phyloP scores from a whole-genome alignment of 306 rosid genomes.

The Pterocarpus santalinus region DNA sequence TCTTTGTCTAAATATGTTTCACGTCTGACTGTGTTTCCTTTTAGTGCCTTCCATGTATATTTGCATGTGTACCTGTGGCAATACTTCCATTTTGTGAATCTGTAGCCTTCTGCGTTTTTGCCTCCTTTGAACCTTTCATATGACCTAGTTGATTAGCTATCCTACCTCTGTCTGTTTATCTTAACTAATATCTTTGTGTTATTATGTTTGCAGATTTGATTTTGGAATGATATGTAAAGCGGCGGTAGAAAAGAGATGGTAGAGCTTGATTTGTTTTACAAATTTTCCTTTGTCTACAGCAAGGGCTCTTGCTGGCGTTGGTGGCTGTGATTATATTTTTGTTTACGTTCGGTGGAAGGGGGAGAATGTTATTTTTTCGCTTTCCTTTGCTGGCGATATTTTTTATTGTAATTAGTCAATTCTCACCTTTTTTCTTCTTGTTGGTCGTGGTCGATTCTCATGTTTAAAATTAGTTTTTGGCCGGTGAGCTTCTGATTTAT shows the following conservation, averaged over 20 bases:
- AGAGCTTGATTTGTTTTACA: background rate
- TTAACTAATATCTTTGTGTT: constrained; percentile 31
- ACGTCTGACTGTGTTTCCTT: background rate
- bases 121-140: constrained; percentile 18
- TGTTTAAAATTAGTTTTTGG: constrained; percentile 40
- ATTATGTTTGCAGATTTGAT: constrained; percentile 56
- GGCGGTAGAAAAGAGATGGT: constrained; percentile 40
- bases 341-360: constrained; percentile 44
- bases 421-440: background rate
- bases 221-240: constrained; percentile 38
- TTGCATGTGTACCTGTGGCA: constrained; percentile 1
- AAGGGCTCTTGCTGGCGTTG: constrained; percentile 38
- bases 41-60: constrained; percentile 1
- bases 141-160: constrained; percentile 16
- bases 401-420: constrained; percentile 62
- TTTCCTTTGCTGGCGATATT: constrained; percentile 44
- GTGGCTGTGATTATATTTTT: constrained; percentile 49
- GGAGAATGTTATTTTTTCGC: constrained; percentile 19
- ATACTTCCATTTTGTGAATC: constrained; percentile 9
- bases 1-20: too few relatives aligned
- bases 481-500: constrained; percentile 34
- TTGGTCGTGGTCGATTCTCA: background rate
- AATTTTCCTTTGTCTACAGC: constrained; percentile 37
- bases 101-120: background rate
- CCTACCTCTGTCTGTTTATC: background rate